phyloP scores from a whole-genome alignment of 2,329 filamentous ascomycete genomes.

The Epichloe sp. region DNA sequence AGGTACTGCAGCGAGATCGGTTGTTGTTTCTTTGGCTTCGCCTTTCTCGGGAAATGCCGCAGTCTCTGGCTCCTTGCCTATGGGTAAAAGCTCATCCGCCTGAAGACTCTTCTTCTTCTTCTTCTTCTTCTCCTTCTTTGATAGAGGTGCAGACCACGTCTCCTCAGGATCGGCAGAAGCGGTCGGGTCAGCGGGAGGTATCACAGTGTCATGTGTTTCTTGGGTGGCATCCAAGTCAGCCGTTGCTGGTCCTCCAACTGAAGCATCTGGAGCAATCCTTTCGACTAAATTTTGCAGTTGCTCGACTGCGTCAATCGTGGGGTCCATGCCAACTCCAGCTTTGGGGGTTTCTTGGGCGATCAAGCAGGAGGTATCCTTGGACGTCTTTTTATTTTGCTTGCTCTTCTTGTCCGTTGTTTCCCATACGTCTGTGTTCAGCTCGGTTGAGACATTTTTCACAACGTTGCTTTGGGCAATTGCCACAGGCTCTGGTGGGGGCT shows the following conservation, averaged over 20 bases:
- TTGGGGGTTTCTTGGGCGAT: neutral
- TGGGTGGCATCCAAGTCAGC: neutral
- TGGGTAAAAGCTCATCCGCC: slow-evolving; percentile 3
- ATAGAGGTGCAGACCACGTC: neutral
- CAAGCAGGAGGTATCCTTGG: neutral
- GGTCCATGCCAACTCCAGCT: neutral
- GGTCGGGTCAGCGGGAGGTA: neutral
- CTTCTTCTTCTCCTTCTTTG: slow-evolving; percentile 4
- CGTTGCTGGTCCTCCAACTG: neutral
- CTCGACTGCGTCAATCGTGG: neutral
- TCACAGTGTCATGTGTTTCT: neutral
- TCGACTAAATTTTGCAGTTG: neutral
- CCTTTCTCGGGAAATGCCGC: neutral
- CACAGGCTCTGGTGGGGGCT: neutral
- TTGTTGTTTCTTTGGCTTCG: neutral
- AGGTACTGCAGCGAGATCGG: neutral
- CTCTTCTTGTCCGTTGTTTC: slow-evolving; percentile 7
- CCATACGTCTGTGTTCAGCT: neutral
- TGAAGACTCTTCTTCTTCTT: slow-evolving; percentile 11
- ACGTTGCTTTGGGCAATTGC: neutral
- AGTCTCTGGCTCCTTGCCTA: neutral
- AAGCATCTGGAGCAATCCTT: neutral
- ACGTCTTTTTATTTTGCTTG: slow-evolving; percentile 9
- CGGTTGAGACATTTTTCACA: neutral
- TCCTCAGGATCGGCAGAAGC: slow-evolving; percentile 3